A percentile compares a stretch with the other conserved stretches of the same genome.
Conservation (phyloP, 2,329 filamentous ascomycete species). For the Monosporascus sp. region DNA sequence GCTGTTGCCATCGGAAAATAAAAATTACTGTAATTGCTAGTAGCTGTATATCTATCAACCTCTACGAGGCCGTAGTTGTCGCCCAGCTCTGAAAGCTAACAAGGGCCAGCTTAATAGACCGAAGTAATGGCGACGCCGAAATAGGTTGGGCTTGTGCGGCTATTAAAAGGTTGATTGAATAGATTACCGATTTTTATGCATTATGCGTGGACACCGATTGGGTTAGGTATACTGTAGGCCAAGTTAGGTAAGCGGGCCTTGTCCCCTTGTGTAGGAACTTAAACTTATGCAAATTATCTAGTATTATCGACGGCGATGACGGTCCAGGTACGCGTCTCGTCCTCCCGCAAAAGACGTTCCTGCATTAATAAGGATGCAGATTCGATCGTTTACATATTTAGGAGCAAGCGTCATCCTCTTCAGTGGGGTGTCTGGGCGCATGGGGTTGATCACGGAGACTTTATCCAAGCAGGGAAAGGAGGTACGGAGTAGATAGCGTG, state of each 20-base stretch:
- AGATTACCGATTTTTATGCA: slow-evolving; percentile 25
- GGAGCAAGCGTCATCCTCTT: too few species aligned
- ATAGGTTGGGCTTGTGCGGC: slow-evolving; percentile 11
- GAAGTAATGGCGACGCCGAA: slow-evolving; percentile 8
- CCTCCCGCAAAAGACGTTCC: too few species aligned
- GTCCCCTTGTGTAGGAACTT: too few species aligned
- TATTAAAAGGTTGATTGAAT: slow-evolving; percentile 9
- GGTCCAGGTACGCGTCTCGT: too few species aligned
- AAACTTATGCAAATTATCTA: too few species aligned
- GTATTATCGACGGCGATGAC: too few species aligned
- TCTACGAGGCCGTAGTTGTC: too few species aligned
- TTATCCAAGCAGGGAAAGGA: background rate
- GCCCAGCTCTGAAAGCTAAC: too few species aligned
- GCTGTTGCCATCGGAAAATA: background rate
- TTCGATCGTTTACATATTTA: too few species aligned
- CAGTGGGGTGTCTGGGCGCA: too few species aligned
- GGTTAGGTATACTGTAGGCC: background rate
- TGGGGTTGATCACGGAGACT: background rate
- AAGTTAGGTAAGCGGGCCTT: too few species aligned
- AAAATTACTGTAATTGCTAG: background rate
- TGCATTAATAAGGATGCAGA: too few species aligned
- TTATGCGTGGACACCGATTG: slow-evolving; percentile 16
- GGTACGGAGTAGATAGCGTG: background rate
- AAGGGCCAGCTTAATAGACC: background rate
- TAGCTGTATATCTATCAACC: background rate